Evolutionary conservation across 495 filamentous ascomycete genomes (phyloP).

Genomic region (Hyaloscypha bicolor): DNA sequence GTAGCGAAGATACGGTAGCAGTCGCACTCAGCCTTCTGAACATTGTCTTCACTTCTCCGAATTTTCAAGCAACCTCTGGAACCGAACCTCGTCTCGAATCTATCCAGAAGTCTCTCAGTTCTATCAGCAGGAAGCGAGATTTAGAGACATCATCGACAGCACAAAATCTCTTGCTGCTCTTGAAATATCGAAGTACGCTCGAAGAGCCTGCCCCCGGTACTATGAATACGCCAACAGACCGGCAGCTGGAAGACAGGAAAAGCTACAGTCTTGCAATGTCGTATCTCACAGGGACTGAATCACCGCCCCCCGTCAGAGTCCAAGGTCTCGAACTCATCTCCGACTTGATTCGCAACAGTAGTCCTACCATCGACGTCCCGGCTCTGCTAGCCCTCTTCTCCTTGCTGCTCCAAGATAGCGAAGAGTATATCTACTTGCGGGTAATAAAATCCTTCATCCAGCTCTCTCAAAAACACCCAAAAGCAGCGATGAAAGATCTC

Average conservation of each 20-base stretch:
- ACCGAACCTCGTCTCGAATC: conserved; percentile 45
- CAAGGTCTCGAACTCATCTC: conserved; percentile 76
- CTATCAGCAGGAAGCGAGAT: conserved; percentile 41
- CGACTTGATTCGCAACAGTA: conserved; percentile 60
- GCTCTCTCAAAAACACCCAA: conserved; percentile 66
- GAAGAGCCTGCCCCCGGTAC: conserved; percentile 19
- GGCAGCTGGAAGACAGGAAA: conserved; percentile 64
- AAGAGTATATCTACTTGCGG: conserved; percentile 76
- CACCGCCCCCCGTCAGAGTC: conserved; percentile 73
- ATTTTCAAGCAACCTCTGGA: conserved; percentile 55
- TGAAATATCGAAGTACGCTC: conserved; percentile 46
- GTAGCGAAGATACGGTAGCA: conserved; percentile 54
- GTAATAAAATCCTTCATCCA: conserved; percentile 68
- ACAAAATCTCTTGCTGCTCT: conserved; percentile 56
- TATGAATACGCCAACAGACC: conserved; percentile 37
- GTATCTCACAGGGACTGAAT: conserved; percentile 67
- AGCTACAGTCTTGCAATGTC: conserved; percentile 70
- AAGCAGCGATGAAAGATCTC: conserved; percentile 64
- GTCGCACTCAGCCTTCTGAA: conserved; percentile 69
- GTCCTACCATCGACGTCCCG: conserved; percentile 70
- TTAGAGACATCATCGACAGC: conserved; percentile 53
- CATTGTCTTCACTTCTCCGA: conserved; percentile 63
- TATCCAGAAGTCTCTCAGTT: conserved; percentile 54
- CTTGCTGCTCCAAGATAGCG: conserved; percentile 65
- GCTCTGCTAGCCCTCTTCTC: conserved; percentile 67